phyloP scores from a whole-genome alignment of 306 rosid species.

The Malus asiatica region DNA sequence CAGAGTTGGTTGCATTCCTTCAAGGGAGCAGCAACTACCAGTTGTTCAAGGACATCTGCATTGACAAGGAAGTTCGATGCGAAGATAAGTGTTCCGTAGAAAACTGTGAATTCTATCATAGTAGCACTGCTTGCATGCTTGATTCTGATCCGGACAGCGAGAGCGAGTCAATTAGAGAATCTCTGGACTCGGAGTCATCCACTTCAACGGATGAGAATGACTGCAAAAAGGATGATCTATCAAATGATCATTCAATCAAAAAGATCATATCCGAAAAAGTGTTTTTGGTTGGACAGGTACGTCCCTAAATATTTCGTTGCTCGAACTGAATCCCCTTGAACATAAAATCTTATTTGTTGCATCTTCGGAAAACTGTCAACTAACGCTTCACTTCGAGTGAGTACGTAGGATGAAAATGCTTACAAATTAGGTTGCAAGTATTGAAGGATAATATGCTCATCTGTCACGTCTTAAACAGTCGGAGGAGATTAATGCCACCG shows the following conservation, averaged over 20 bases:
- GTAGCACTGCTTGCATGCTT: conserved; percentile 8
- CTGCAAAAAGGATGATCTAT: conserved; percentile 21
- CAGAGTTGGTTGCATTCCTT: conserved; percentile 69
- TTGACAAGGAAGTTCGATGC: conserved; percentile 23
- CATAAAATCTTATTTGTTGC: not conserved
- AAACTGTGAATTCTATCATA: conserved; percentile 25
- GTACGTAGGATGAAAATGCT: not conserved
- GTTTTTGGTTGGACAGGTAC: conserved; percentile 35
- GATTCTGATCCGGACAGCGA: conserved; percentile 13
- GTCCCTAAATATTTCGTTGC: conserved; percentile 9
- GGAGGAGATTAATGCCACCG: not conserved
- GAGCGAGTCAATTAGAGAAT: conserved; percentile 23
- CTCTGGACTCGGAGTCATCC: conserved; percentile 18
- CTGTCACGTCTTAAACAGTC: not conserved
- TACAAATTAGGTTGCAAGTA: not conserved
- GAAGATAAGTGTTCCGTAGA: conserved; percentile 14
- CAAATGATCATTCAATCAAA: conserved; percentile 10
- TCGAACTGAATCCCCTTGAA: not conserved
- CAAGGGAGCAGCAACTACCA: conserved; percentile 57
- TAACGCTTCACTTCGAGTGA: not conserved
- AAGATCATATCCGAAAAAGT: conserved; percentile 19
- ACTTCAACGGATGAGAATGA: conserved; percentile 4
- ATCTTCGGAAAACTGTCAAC: not conserved
- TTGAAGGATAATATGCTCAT: not conserved
- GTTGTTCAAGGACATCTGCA: conserved; percentile 49